Evolutionary conservation across 164 flowering plant species (phyloP), one percentile per base, ranked within the genome.

Genomic region (Tetrastigma voinierianum): DNA sequence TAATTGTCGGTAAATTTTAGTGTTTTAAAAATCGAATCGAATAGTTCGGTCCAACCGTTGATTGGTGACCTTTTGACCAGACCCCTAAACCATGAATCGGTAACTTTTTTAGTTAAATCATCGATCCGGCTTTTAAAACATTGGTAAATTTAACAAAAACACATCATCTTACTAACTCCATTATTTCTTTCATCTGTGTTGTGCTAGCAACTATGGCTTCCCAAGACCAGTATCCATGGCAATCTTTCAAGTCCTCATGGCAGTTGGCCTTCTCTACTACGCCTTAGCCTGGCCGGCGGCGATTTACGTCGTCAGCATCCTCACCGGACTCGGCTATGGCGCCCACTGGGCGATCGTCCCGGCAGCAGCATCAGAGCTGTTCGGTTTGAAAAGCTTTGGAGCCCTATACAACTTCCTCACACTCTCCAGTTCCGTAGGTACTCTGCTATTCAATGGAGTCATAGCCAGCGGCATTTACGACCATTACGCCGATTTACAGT

Each of bases 311-410:
- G 68, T 67, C 8, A 78, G 84, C 3, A 62, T 87, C 43, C 51
- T 83, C 25, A 74, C 72, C 19, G 87, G 89, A 23, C 78, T 87
- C 4, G 82, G 89, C 1, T 85, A 81, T 63, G 91, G 91, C 1
- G 89, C 87, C 1, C 86, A 80, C 59, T 83, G 87, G 89, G 84
- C 82, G 7, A 80, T 87, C 21, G 83, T 78, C 3, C 85, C 86
- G 1, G 84, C 91, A 14, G 67, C 87, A 24, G 83, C 79, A 43
- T 85, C 89, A 10, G 87, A 87, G 64, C 67, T 87, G 20, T 87
- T 85, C 61, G 91, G 89, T n/a, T 59, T 85, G 72, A 87, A 83
- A 66, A 78, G 74, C 19, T 85, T 83, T 56, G 87, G 84, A 0
- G 84, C 89, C 0, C 53, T 87, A 69, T 87, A 83, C 47, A 87